A percentile compares a stretch with the other conserved stretches of the same genome.
Evolutionary conservation across 148 eudicot species (phyloP).

Genomic region (Rhododendron ferrugineum): DNA sequence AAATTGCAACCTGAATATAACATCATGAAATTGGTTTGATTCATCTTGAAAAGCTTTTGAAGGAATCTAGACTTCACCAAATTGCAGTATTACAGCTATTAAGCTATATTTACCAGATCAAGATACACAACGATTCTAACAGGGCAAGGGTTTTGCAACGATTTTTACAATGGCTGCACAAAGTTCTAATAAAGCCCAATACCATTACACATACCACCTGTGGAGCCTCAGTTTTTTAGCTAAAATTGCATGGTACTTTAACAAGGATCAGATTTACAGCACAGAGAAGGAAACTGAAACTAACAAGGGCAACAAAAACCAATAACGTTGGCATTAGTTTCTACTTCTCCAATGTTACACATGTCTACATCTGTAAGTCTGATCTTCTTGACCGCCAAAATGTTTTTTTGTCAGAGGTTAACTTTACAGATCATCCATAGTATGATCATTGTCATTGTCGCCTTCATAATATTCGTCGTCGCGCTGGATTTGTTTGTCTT

Average conservation of each 20-base stretch:
- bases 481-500: slow-evolving; percentile 76
- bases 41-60: background rate
- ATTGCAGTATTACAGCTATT: background rate
- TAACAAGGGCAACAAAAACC: background rate
- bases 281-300: background rate
- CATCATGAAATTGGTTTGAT: background rate
- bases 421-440: slow-evolving; percentile 41
- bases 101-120: background rate
- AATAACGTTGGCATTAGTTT: background rate
- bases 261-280: background rate
- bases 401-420: background rate
- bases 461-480: slow-evolving; percentile 93
- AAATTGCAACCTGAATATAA: background rate
- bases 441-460: slow-evolving; percentile 80
- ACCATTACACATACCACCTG: background rate
- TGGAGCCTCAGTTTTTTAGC: background rate
- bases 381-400: background rate
- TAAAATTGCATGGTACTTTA: background rate
- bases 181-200: background rate
- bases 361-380: background rate
- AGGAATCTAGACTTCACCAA: background rate
- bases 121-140: background rate
- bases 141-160: background rate
- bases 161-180: background rate
- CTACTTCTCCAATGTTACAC: background rate